Evolutionary conservation across 2,329 filamentous ascomycete species (phyloP), one percentile per base, ranked within the genome.

Genomic region (Aulographum hederae): DNA sequence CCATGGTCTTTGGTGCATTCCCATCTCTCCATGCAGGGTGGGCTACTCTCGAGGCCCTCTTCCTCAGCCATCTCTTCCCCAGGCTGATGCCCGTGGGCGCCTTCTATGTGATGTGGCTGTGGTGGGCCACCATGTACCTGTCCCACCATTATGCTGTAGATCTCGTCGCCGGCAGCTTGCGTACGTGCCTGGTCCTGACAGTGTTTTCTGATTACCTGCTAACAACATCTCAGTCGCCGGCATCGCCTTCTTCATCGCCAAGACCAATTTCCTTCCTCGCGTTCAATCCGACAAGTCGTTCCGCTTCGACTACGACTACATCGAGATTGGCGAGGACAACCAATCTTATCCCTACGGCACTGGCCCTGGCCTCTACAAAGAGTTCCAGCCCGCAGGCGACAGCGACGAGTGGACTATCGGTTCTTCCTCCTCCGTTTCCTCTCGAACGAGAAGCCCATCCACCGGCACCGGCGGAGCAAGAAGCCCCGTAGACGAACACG

Each of bases 71-170:
- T 55, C 74, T 80, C 51, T 94, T 95, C 63, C 86, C 86, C 4
- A 73, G 71, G 38, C 67, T 91, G 41, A 73, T 78, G 41, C 72
- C 76, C 10, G 56, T 89, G 32, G 92, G 91, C 56, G 68, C 85
- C 39, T 64, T 69, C 40, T 95, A 94, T 54, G 78, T 78, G 28
- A 68, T 78, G 49, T 94, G 86, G 86, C 74, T 94, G 46, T 94
- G 84, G 80, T 95, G 86, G 84, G 79, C 85, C 10, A 95, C 86
- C 43, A 93, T 95, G 82, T 94, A 95, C 50, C 69, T 95, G 32
- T 91, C 81, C 46, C 86, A 95, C 56, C 86, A 95, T 59, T 95
- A 95, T 51, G 86, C 85, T 19, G 78, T 95, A 26, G 86, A 95
- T 52, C 64, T 95, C 31, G 81, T 94, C 17, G 81, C 70, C 21